These are phyloP conservation scores for Drechmeria coniospora DNA, from an alignment of 2,329 filamentous ascomycete genomes.

Conservation along the genomic window DNA sequence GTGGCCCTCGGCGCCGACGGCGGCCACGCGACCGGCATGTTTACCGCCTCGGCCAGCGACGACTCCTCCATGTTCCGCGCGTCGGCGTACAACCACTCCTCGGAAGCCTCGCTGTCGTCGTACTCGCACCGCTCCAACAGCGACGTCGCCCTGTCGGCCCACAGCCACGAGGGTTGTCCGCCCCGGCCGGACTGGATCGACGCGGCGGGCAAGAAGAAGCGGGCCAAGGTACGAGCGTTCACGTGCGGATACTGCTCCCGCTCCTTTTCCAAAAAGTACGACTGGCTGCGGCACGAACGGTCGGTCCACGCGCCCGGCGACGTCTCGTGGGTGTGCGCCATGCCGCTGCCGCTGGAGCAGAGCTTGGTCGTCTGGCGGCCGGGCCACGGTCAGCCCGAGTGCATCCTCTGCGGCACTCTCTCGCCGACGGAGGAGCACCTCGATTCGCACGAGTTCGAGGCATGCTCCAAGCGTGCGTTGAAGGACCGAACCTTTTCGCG, in stretches of 20 bases:
- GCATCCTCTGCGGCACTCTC: constrained; percentile 21
- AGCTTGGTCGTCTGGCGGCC: constrained; percentile 33
- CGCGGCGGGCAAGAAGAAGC: constrained; percentile 4
- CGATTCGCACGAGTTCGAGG: constrained; percentile 23
- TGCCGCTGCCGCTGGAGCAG: constrained; percentile 16
- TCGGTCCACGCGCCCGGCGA: constrained; percentile 29
- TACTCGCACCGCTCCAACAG: constrained; percentile 6
- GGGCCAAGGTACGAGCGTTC: constrained; percentile 12
- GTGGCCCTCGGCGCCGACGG: no score
- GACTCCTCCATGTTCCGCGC: constrained; percentile 11
- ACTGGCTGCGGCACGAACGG: constrained; percentile 32
- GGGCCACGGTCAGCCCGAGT: constrained; percentile 24
- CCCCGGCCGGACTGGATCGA: constrained; percentile 4
- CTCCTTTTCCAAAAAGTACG: constrained; percentile 23
- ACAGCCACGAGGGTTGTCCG: constrained; percentile 2
- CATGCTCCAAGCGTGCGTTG: constrained; percentile 32
- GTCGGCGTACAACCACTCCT: constrained; percentile 9
- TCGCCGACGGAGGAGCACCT: constrained; percentile 20
- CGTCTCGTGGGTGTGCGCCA: constrained; percentile 33
- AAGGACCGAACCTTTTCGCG: constrained; percentile 26
- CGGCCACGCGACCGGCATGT: no score
- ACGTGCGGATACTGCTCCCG: constrained; percentile 23
- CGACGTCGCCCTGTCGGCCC: constrained; percentile 2
- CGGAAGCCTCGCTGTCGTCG: constrained; percentile 5
- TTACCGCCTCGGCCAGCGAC: constrained; percentile 15